Evolutionary conservation across 2,329 filamentous ascomycete genomes (phyloP).

Genomic region (Thelonectria olida): DNA sequence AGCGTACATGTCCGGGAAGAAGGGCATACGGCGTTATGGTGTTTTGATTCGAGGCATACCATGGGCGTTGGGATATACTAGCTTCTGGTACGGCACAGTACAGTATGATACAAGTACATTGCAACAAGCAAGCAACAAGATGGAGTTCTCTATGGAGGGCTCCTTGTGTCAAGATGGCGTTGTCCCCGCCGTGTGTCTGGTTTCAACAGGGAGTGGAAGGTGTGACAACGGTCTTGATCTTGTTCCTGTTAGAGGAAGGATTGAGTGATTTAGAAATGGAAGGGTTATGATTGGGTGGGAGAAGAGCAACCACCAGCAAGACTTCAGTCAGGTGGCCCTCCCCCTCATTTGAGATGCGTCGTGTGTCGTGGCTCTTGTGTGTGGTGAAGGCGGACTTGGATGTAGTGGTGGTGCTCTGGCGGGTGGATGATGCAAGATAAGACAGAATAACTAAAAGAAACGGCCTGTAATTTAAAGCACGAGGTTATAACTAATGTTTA

Average conservation of each 20-base stretch:
- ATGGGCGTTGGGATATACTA: constrained; percentile 27
- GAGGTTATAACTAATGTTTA: neutral
- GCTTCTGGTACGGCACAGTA: constrained; percentile 15
- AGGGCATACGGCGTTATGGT: constrained; percentile 24
- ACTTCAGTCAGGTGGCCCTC: constrained; percentile 15
- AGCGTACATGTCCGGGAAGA: constrained; percentile 20
- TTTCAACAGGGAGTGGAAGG: neutral
- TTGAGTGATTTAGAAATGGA: neutral
- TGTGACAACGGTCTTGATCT: neutral
- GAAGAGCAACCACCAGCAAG: constrained; percentile 2
- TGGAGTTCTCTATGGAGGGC: neutral
- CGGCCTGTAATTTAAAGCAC: neutral
- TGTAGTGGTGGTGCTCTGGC: neutral
- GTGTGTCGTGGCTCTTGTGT: neutral
- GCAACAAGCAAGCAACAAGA: constrained; percentile 16
- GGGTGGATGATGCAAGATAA: too few species aligned
- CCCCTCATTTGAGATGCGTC: neutral
- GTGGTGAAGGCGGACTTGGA: neutral
- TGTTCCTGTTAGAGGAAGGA: neutral
- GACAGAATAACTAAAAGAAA: neutral
- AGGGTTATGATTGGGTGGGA: neutral
- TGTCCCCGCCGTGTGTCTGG: neutral
- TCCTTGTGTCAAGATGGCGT: neutral
- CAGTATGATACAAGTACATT: constrained; percentile 10
- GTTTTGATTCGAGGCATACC: constrained; percentile 28